Conservation (phyloP, 179 eudicot species). For the Amaranthus tricolor region DNA sequence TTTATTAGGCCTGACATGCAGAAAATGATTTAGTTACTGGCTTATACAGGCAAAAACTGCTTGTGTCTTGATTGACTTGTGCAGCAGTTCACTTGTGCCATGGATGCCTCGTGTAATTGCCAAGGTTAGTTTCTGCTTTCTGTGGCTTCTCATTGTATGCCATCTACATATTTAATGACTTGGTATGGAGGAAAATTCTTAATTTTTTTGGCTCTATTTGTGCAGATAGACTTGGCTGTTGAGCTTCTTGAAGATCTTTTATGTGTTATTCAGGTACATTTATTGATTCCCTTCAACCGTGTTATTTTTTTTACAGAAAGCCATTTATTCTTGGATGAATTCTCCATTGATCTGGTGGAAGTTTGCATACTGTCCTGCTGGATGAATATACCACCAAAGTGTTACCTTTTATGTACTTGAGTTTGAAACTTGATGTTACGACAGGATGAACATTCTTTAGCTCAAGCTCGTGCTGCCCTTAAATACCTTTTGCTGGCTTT, state of each 20-base stretch:
- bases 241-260: conserved; percentile 86
- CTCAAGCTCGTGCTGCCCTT: conserved; percentile 75
- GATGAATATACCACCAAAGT: background rate
- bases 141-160: background rate
- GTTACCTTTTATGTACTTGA: background rate
- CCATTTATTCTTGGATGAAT: background rate
- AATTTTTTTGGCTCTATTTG: conserved; percentile 3
- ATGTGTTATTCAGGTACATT: conserved; percentile 69
- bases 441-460: conserved; percentile 52
- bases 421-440: conserved; percentile 10
- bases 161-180: conserved; percentile 13
- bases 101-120: conserved; percentile 80
- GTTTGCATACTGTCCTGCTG: background rate
- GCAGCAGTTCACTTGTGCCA: conserved; percentile 67
- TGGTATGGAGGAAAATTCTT: conserved; percentile 2
- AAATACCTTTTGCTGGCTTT: conserved; percentile 66
- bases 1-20: conserved; percentile 11
- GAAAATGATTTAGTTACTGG: conserved; percentile 19
- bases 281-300: background rate
- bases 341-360: background rate
- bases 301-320: background rate
- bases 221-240: conserved; percentile 75
- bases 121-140: conserved; percentile 43
- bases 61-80: conserved; percentile 73
- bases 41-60: conserved; percentile 72